phyloP scores from a whole-genome alignment of 495 filamentous ascomycete genomes.

The Choiromyces venosus region DNA sequence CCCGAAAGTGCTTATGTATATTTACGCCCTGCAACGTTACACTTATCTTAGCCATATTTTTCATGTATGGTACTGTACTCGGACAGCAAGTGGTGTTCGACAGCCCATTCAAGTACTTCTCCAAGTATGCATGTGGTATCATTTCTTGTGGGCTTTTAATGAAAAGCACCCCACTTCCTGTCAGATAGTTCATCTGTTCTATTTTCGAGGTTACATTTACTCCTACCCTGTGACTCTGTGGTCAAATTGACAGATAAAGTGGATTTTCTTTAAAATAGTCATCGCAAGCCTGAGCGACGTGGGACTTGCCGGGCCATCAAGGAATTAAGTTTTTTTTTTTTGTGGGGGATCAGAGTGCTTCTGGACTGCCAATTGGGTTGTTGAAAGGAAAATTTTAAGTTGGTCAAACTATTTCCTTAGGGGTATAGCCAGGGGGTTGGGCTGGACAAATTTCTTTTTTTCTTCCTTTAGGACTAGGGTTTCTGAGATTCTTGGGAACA shows the following conservation, averaged over 20 bases:
- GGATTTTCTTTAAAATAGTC: not conserved
- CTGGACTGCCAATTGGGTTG: too few species aligned
- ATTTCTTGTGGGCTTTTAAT: not conserved
- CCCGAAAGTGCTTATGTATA: not conserved
- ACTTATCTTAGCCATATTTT: not conserved
- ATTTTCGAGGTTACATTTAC: not conserved
- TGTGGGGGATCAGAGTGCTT: too few species aligned
- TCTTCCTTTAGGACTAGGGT: too few species aligned
- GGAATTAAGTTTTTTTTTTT: not conserved
- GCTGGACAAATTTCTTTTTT: too few species aligned
- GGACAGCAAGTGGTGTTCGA: not conserved
- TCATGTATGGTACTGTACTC: not conserved
- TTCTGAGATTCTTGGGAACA: too few species aligned
- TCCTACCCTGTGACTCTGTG: not conserved
- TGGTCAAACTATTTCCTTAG: too few species aligned
- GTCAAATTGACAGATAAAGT: not conserved
- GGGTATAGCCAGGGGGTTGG: too few species aligned
- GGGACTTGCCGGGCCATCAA: not conserved
- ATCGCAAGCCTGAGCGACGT: not conserved
- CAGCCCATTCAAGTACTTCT: not conserved
- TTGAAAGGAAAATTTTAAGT: too few species aligned
- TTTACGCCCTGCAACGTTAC: not conserved
- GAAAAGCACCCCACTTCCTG: not conserved
- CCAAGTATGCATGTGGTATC: not conserved
- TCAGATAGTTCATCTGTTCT: not conserved